These are phyloP conservation scores for Curvularia sp. DNA, from an alignment of 2,329 filamentous ascomycete genomes.

Conservation along the genomic window DNA sequence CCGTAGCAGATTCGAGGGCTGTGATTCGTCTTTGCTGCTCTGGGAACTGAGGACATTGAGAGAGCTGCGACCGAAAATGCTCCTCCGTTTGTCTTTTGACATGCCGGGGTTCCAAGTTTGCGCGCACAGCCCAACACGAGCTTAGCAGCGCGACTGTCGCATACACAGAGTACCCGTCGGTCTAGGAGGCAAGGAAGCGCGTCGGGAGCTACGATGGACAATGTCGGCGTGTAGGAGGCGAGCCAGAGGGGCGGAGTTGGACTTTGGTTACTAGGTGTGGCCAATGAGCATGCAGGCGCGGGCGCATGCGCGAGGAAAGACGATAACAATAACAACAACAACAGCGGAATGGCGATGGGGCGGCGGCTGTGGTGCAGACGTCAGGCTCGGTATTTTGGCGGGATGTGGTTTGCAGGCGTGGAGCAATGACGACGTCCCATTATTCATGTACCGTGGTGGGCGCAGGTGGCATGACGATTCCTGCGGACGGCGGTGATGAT, in stretches of 20 bases:
- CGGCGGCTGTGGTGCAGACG: constrained; percentile 5
- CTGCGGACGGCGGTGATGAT: background rate
- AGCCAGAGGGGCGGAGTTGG: constrained; percentile 8
- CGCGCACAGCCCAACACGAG: constrained; percentile 41
- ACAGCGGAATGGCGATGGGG: constrained; percentile 9
- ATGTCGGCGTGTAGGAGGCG: constrained; percentile 3
- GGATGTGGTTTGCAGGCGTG: constrained; percentile 10
- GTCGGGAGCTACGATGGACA: constrained; percentile 5
- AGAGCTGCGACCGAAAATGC: constrained; percentile 47
- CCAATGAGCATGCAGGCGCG: constrained; percentile 18
- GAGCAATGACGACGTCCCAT: constrained; percentile 19
- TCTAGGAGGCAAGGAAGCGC: constrained; percentile 16
- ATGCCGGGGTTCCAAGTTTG: constrained; percentile 36
- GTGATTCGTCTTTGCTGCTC: constrained; percentile 42
- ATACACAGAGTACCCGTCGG: constrained; percentile 27
- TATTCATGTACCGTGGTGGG: constrained; percentile 18
- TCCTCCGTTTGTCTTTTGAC: constrained; percentile 48
- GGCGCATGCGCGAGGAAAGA: constrained; percentile 18
- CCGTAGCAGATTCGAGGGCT: constrained; percentile 46
- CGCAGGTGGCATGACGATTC: constrained; percentile 7
- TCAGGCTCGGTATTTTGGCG: constrained; percentile 13
- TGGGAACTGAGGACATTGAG: constrained; percentile 41
- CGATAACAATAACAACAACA: constrained; percentile 12
- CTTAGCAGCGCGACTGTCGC: constrained; percentile 33
- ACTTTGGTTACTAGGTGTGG: background rate